Evolutionary conservation across 257 asterid genomes (phyloP).

Genomic region (Penstemon davidsonii): DNA sequence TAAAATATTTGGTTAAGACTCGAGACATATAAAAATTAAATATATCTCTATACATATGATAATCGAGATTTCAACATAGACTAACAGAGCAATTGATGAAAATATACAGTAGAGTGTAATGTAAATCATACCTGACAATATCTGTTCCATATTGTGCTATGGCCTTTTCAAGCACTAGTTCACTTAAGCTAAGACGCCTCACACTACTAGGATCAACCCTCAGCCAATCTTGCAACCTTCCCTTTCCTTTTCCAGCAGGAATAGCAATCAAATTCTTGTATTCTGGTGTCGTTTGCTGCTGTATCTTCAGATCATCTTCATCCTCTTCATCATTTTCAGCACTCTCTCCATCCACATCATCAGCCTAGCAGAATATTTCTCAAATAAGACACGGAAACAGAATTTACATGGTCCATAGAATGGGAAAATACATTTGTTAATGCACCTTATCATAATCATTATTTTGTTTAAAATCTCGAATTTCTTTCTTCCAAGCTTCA

Average conservation of each 20-base stretch:
- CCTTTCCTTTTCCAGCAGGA: slow-evolving; percentile 79
- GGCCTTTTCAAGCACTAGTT: slow-evolving; percentile 62
- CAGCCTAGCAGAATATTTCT: slow-evolving; percentile 35
- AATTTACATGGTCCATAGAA: neutral
- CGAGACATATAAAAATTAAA: too few relatives aligned
- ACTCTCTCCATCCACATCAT: slow-evolving; percentile 38
- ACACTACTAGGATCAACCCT: slow-evolving; percentile 49
- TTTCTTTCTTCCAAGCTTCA: slow-evolving; percentile 46
- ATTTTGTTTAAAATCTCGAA: slow-evolving; percentile 29
- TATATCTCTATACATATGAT: too few relatives aligned
- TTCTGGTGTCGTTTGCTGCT: slow-evolving; percentile 44
- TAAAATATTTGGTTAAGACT: too few relatives aligned
- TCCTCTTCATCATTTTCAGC: slow-evolving; percentile 37
- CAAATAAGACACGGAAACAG: slow-evolving; percentile 2
- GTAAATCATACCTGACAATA: slow-evolving; percentile 48
- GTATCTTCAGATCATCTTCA: slow-evolving; percentile 40
- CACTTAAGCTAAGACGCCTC: slow-evolving; percentile 84
- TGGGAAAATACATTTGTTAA: slow-evolving; percentile 1
- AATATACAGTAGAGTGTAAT: neutral
- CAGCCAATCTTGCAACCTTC: slow-evolving; percentile 60
- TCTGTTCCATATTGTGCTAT: slow-evolving; percentile 29
- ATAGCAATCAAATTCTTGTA: slow-evolving; percentile 65
- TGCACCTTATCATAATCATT: slow-evolving; percentile 43
- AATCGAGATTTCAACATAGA: neutral
- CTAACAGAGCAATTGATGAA: neutral